phyloP scores from a whole-genome alignment of 805 yeast genomes.

The Osmozyma mogii region DNA sequence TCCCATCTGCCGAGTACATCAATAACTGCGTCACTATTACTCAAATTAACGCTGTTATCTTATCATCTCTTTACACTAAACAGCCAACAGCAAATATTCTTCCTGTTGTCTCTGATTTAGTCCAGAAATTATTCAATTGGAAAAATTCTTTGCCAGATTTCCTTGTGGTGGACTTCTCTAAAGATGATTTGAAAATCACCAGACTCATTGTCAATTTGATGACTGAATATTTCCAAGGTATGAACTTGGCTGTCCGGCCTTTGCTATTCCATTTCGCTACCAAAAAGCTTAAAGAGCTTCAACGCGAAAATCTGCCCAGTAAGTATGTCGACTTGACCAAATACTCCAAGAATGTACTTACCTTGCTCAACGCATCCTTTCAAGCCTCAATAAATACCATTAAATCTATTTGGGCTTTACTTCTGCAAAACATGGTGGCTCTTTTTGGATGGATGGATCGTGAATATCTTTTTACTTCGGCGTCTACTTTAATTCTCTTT shows the following conservation, averaged over 20 bases:
- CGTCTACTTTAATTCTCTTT: conserved; percentile 64
- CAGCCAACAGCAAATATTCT: conserved; percentile 72
- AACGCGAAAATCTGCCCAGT: conserved; percentile 31
- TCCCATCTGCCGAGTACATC: conserved; percentile 72
- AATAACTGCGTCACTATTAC: conserved; percentile 72
- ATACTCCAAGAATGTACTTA: conserved; percentile 61
- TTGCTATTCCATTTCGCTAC: conserved; percentile 69
- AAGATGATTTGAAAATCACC: conserved; percentile 47
- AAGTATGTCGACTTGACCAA: conserved; percentile 57
- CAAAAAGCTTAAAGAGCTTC: conserved; percentile 47
- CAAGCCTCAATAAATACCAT: conserved; percentile 76
- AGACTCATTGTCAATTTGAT: conserved; percentile 65
- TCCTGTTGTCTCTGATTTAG: conserved; percentile 65
- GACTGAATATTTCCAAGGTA: conserved; percentile 80
- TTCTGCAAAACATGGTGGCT: conserved; percentile 78
- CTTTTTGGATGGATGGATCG: conserved; percentile 83
- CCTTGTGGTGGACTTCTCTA: conserved; percentile 54
- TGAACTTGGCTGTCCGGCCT: conserved; percentile 73
- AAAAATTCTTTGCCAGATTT: conserved; percentile 56
- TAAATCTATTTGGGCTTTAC: conserved; percentile 63
- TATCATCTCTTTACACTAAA: conserved; percentile 62
- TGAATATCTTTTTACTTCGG: conserved; percentile 69
- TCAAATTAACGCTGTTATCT: conserved; percentile 66
- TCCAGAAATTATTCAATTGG: conserved; percentile 61
- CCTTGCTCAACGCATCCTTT: conserved; percentile 65